Percentiles rank a stretch among this genome's conserved stretches.
These are phyloP conservation scores for Cladosporium austrohemisphaericum DNA, from an alignment of 2,329 filamentous ascomycete genomes.

Conservation along the genomic window DNA sequence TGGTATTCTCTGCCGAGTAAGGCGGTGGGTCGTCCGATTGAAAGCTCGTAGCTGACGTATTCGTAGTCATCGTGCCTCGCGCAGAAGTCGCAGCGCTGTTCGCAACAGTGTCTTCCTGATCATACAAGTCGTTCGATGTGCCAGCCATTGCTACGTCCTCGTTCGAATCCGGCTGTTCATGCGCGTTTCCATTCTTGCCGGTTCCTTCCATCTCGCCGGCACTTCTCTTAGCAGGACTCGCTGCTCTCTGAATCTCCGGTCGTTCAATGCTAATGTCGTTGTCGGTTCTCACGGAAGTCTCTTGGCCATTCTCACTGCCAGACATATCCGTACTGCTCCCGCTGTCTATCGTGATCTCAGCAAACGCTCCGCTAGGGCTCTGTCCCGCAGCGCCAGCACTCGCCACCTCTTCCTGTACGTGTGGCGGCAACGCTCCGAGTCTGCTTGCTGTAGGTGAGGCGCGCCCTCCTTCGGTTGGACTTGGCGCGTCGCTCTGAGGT, in stretches of 20 bases:
- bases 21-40: slow-evolving; percentile 18
- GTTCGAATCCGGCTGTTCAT: slow-evolving; percentile 16
- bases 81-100: slow-evolving; percentile 16
- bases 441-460: slow-evolving; percentile 20
- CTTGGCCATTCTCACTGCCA: slow-evolving; percentile 28
- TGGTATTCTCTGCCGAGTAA: slow-evolving; percentile 26
- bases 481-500: slow-evolving; percentile 5
- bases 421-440: slow-evolving; percentile 51
- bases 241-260: slow-evolving; percentile 29
- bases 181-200: slow-evolving; percentile 2
- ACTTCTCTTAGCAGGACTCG: slow-evolving; percentile 50
- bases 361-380: slow-evolving; percentile 31
- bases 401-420: slow-evolving; percentile 51
- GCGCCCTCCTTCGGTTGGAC: slow-evolving; percentile 15
- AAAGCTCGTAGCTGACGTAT: slow-evolving; percentile 24
- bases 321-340: slow-evolving; percentile 44
- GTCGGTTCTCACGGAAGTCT: slow-evolving; percentile 18
- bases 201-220: slow-evolving; percentile 52
- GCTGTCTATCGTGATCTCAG: slow-evolving; percentile 32
- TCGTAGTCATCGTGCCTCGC: slow-evolving; percentile 16
- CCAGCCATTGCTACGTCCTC: slow-evolving; percentile 16
- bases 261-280: slow-evolving; percentile 6
- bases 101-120: slow-evolving; percentile 3
- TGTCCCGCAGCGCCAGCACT: slow-evolving; percentile 20
- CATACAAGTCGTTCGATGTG: slow-evolving; percentile 11